phyloP scores from a whole-genome alignment of 495 filamentous ascomycete genomes.

The Podospora bellae-mahoneyi region DNA sequence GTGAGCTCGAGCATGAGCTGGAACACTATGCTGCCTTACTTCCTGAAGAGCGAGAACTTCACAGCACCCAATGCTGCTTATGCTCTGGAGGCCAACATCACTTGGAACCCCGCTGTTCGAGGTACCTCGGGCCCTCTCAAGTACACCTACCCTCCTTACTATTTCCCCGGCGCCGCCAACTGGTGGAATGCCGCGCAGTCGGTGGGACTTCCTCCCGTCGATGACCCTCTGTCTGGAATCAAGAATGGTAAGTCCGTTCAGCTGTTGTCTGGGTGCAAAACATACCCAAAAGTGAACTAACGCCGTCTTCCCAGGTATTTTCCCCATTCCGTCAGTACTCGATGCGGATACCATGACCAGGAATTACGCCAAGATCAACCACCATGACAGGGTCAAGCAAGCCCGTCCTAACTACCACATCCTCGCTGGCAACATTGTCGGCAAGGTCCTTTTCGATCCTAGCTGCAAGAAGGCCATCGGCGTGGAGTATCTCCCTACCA shows the following conservation, averaged over 20 bases:
- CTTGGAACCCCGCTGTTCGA: constrained; percentile 39
- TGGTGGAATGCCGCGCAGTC: constrained; percentile 33
- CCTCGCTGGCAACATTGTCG: constrained; percentile 42
- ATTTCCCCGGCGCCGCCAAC: constrained; percentile 35
- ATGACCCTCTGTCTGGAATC: constrained; percentile 37
- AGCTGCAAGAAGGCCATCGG: constrained; percentile 31
- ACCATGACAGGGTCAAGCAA: constrained; percentile 35
- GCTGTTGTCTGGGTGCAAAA: neutral
- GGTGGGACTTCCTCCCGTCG: constrained; percentile 29
- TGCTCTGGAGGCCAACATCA: constrained; percentile 34
- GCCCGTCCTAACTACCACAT: constrained; percentile 46
- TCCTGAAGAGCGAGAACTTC: constrained; percentile 44
- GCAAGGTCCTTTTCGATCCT: constrained; percentile 43
- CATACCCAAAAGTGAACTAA: neutral
- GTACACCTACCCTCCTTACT: constrained; percentile 41
- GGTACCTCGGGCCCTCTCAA: constrained; percentile 41
- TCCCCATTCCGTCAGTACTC: constrained; percentile 38
- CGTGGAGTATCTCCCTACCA: constrained; percentile 28
- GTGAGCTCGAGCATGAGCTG: constrained; percentile 37
- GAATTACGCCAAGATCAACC: constrained; percentile 38
- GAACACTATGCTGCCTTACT: constrained; percentile 58
- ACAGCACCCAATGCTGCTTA: constrained; percentile 23
- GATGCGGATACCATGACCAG: constrained; percentile 40
- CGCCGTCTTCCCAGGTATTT: constrained; percentile 24
- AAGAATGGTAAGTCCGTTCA: neutral